Evolutionary conservation across 1,284 basidiomycete species (phyloP), one percentile per base, ranked within the genome.

Genomic region (Naganishia cerealis): DNA sequence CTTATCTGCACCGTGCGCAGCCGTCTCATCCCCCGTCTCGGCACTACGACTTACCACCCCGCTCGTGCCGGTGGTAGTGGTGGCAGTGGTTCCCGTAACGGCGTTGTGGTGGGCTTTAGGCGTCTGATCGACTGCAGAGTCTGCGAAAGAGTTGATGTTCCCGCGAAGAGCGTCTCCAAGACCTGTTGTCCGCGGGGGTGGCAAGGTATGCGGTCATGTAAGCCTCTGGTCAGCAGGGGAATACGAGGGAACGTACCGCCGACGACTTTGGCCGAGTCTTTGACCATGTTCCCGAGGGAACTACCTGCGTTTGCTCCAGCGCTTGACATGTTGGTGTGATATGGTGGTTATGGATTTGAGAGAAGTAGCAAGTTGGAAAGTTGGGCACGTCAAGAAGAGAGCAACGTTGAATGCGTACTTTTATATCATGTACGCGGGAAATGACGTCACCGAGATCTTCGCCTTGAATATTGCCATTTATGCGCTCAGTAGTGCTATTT

Each of bases 131-230:
- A 63, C 67, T 10, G 62, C 55, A 29, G 55, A 55, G 26, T 69
- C 67, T 7, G 63, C 62, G 48, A 69, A 66, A 1, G 48, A 48
- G 57, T 66, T 69, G 67, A 69, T 65, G 55, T 59, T 66, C 33
- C 63, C 62, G 12, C 67, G 55, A 42, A 69, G 43, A 3, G 52
- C 56, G 21, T 69, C 67, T 9, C 61, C 63, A 39, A 66, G 52
- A 43, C 67, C 62, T 66, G 36, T 29, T 33, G 29, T 26, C 36
- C 18, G 46, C 43, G 33, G 24, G 5, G 15, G 24, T 53, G n/a
- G 10, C 15, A 63, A 33, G 13, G 36, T 13, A 18, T 18, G 16
- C 43, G 18, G 43, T 6, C 5, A 46, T 46, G 43, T 46, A 36
- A 29, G 38, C 21, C 5, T 26, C 33, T 2, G 26, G 29, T 29